These are phyloP conservation scores for Mucor racemosus DNA, from an alignment of 371 early-diverging fungal species.

Conservation along the genomic window DNA sequence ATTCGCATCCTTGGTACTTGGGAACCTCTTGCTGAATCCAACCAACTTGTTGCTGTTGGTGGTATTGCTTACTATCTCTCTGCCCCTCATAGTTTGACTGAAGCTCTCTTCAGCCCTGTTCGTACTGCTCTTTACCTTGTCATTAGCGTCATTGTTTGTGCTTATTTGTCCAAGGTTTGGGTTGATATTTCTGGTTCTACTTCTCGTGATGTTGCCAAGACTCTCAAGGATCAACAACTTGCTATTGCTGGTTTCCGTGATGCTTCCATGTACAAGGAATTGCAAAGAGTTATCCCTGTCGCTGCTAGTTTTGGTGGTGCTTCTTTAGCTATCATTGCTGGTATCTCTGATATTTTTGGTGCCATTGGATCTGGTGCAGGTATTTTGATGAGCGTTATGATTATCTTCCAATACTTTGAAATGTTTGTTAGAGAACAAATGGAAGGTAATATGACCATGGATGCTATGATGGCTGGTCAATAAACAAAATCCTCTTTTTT, in stretches of 20 bases:
- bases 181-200: constrained; percentile 98
- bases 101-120: constrained; percentile 90
- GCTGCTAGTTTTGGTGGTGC: constrained; percentile 97
- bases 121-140: constrained; percentile 93
- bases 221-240: constrained; percentile 97
- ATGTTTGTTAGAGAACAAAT: constrained; percentile 96
- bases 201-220: constrained; percentile 96
- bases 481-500: neutral
- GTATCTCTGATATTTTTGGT: constrained; percentile 93
- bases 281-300: constrained; percentile 98
- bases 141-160: constrained; percentile 95
- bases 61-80: constrained; percentile 99
- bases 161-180: constrained; percentile 98
- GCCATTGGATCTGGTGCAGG: constrained; percentile 99
- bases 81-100: constrained; percentile 89
- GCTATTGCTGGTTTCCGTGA: constrained; percentile 98
- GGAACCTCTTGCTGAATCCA: constrained; percentile 86
- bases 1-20: constrained; percentile 97
- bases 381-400: constrained; percentile 98
- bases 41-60: constrained; percentile 88
- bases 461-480: constrained; percentile 48
- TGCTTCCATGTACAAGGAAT: constrained; percentile 95
- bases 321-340: constrained; percentile 93
- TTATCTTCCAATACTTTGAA: constrained; percentile 99
- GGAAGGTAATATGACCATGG: constrained; percentile 69